A percentile compares a stretch with the other conserved stretches of the same genome.
phyloP scores from a whole-genome alignment of 2,329 filamentous ascomycete genomes.

The Diplodia corticola region DNA sequence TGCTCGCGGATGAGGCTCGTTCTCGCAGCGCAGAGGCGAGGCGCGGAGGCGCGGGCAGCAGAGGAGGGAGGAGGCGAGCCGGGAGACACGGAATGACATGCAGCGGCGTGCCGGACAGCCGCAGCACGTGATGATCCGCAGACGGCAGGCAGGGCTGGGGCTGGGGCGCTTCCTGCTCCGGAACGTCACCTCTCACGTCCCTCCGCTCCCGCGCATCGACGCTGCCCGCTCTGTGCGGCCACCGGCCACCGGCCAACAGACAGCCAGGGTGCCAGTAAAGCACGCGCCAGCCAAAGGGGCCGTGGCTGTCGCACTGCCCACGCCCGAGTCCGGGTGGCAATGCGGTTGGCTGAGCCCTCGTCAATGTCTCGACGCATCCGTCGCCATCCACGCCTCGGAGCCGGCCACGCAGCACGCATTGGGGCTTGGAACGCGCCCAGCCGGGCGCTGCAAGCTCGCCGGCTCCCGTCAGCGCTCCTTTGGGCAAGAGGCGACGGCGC shows the following conservation, averaged over 20 bases:
- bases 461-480: background rate
- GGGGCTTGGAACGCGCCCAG: constrained; percentile 1
- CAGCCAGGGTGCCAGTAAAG: background rate
- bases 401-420: constrained; percentile 11
- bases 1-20: background rate
- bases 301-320: constrained; percentile 10
- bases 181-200: constrained; percentile 8
- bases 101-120: constrained; percentile 9
- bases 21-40: background rate
- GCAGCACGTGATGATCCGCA: constrained; percentile 15
- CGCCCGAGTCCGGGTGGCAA: constrained; percentile 5
- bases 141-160: background rate
- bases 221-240: constrained; percentile 1
- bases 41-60: background rate
- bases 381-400: background rate
- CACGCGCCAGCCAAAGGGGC: constrained; percentile 9
- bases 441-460: background rate
- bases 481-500: background rate
- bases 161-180: background rate
- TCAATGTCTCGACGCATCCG: constrained; percentile 13
- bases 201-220: background rate
- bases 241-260: background rate
- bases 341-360: background rate
- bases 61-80: no score
- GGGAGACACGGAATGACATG: constrained; percentile 4